Evolutionary conservation across 2,329 filamentous ascomycete genomes (phyloP).

Genomic region (Diaporthe citri): DNA sequence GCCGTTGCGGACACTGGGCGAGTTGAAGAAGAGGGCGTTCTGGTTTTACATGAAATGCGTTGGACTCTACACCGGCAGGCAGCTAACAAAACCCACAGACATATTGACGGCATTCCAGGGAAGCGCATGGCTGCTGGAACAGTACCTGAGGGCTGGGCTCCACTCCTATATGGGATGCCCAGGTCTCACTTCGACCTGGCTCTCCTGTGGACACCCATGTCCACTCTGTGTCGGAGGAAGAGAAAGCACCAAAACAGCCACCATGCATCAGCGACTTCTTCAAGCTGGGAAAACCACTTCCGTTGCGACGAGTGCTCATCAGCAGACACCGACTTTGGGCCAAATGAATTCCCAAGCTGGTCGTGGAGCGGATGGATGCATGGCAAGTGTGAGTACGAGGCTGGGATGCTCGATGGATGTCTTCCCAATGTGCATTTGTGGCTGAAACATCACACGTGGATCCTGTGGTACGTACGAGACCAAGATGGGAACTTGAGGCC

Average conservation of each 20-base stretch:
- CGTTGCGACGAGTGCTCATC: background rate
- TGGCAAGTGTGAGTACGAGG: slow-evolving; percentile 10
- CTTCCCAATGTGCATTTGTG: slow-evolving; percentile 49
- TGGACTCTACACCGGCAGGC: slow-evolving; percentile 47
- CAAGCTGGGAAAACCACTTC: too few relatives aligned
- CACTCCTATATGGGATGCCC: slow-evolving; percentile 49
- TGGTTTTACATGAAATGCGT: slow-evolving; percentile 50
- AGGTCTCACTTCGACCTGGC: slow-evolving; percentile 52
- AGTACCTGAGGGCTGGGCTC: slow-evolving; percentile 43
- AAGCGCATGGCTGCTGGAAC: slow-evolving; percentile 45
- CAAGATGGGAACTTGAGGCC: too few relatives aligned
- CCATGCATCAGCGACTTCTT: background rate
- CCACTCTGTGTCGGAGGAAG: background rate
- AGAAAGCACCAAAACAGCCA: background rate
- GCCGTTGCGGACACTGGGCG: slow-evolving; percentile 47
- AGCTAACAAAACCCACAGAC: slow-evolving; percentile 46
- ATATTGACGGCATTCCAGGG: slow-evolving; percentile 52
- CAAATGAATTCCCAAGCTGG: slow-evolving; percentile 51
- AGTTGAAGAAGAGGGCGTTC: slow-evolving; percentile 41
- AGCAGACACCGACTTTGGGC: background rate
- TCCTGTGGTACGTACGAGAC: too few relatives aligned
- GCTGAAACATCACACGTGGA: slow-evolving; percentile 42
- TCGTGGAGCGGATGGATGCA: slow-evolving; percentile 51
- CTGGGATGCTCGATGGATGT: slow-evolving; percentile 44
- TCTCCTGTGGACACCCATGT: slow-evolving; percentile 48